These are phyloP conservation scores for Misopates orontium DNA, from an alignment of 257 asterid species.

Conservation along the genomic window DNA sequence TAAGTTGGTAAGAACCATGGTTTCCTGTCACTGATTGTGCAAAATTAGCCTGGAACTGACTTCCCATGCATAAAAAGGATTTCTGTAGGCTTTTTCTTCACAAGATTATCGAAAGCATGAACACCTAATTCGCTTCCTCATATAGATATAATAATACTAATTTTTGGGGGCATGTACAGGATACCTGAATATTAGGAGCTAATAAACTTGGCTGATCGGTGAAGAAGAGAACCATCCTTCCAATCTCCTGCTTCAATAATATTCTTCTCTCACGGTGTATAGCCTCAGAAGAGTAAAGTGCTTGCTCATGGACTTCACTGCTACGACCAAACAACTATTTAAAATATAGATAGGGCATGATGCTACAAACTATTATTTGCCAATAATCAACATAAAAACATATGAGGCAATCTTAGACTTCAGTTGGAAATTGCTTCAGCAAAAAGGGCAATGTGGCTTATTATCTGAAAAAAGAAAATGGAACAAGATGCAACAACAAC, in stretches of 20 bases:
- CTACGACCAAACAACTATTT: slow-evolving; percentile 31
- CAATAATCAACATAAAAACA: slow-evolving; percentile 21
- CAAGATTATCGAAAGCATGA: neutral
- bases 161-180: slow-evolving; percentile 4
- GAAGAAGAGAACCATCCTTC: slow-evolving; percentile 96
- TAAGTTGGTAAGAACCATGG: neutral
- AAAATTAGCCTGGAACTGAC: slow-evolving; percentile 18
- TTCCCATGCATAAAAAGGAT: slow-evolving; percentile 8
- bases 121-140: neutral
- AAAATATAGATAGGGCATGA: slow-evolving; percentile 25
- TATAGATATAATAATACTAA: slow-evolving; percentile 1
- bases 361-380: slow-evolving; percentile 18
- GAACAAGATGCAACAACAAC: neutral
- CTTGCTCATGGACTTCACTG: slow-evolving; percentile 99
- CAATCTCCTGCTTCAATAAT: slow-evolving; percentile 93
- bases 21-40: slow-evolving; percentile 3
- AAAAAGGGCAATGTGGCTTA: slow-evolving; percentile 12
- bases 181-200: slow-evolving; percentile 99
- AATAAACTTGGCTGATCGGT: slow-evolving; percentile 96
- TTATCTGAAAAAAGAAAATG: neutral
- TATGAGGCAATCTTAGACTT: neutral
- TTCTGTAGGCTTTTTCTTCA: slow-evolving; percentile 3
- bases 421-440: slow-evolving; percentile 6
- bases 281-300: slow-evolving; percentile 77
- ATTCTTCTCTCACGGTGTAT: slow-evolving; percentile 91